A percentile compares a stretch with the other conserved stretches of the same genome.
These are phyloP conservation scores for Trematosphaeria pertusa DNA, from an alignment of 2,329 filamentous ascomycete species.

Conservation along the genomic window DNA sequence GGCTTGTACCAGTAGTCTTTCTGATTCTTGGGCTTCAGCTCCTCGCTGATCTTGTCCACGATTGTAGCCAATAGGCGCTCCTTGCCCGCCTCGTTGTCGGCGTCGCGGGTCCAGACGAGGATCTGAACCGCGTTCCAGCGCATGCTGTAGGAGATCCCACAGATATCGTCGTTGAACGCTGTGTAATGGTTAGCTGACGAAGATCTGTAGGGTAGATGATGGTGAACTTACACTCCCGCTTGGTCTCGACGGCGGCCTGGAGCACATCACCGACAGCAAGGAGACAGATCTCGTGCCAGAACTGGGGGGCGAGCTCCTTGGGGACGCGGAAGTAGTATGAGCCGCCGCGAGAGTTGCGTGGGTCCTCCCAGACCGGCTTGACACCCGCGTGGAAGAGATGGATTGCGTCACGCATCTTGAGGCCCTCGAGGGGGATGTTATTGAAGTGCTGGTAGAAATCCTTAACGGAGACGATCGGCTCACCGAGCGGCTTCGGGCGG, in stretches of 20 bases:
- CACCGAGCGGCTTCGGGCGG: slow-evolving; percentile 53
- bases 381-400: slow-evolving; percentile 84
- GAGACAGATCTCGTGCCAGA: slow-evolving; percentile 83
- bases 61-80: slow-evolving; percentile 76
- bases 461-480: slow-evolving; percentile 55
- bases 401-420: slow-evolving; percentile 70
- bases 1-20: slow-evolving; percentile 81
- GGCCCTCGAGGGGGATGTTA: slow-evolving; percentile 78
- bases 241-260: slow-evolving; percentile 71
- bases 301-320: slow-evolving; percentile 73
- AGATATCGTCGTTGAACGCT: slow-evolving; percentile 76
- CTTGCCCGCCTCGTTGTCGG: slow-evolving; percentile 78
- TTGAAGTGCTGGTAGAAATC: slow-evolving; percentile 62
- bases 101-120: slow-evolving; percentile 92
- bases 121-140: slow-evolving; percentile 90
- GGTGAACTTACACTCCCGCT: slow-evolving; percentile 65
- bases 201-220: too few species aligned
- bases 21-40: slow-evolving; percentile 77
- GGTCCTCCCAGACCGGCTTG: slow-evolving; percentile 85
- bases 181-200: slow-evolving; percentile 1
- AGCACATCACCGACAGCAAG: slow-evolving; percentile 84
- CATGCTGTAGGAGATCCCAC: slow-evolving; percentile 85
- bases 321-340: slow-evolving; percentile 92
- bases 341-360: slow-evolving; percentile 83
- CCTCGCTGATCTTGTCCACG: slow-evolving; percentile 73